Evolutionary conservation across 768 basidiomycete species (phyloP).

Genomic region (Solioccasus polychromus): DNA sequence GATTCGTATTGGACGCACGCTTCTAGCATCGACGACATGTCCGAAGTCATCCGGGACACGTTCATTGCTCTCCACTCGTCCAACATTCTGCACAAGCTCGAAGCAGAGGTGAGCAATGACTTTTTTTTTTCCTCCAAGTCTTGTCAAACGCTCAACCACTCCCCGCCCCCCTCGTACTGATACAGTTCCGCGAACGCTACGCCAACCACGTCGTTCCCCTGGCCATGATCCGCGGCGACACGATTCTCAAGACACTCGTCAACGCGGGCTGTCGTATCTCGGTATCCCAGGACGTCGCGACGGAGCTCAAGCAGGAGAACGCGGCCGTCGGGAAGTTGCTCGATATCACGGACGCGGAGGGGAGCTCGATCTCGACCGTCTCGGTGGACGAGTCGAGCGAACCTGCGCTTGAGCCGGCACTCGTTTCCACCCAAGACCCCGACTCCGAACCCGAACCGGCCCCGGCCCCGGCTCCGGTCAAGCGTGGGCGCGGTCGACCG

Average conservation of each 20-base stretch:
- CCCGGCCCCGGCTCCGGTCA: conserved; percentile 2
- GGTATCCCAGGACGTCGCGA: conserved; percentile 40
- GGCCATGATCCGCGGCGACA: conserved; percentile 37
- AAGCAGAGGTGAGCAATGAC: conserved; percentile 57
- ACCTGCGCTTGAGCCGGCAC: too few species aligned
- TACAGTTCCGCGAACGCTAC: conserved; percentile 76
- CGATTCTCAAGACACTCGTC: conserved; percentile 40
- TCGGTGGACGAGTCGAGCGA: conserved; percentile 5
- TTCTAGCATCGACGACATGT: conserved; percentile 82
- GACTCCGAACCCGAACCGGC: neutral
- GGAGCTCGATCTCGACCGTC: conserved; percentile 31
- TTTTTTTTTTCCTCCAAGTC: neutral
- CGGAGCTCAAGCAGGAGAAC: conserved; percentile 14
- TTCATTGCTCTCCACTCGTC: conserved; percentile 92
- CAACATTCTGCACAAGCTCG: conserved; percentile 72
- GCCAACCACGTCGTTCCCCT: conserved; percentile 67
- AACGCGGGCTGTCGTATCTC: conserved; percentile 45
- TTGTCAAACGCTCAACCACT: neutral
- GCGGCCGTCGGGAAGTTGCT: conserved; percentile 33
- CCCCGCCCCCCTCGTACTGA: too few species aligned
- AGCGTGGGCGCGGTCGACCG: conserved; percentile 20
- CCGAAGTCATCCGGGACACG: conserved; percentile 82
- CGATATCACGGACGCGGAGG: conserved; percentile 36
- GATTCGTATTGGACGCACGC: conserved; percentile 99
- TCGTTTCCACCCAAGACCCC: too few species aligned